These are phyloP conservation scores for Dipteronia sinensis DNA, from an alignment of 345 rosid species.

Conservation along the genomic window DNA sequence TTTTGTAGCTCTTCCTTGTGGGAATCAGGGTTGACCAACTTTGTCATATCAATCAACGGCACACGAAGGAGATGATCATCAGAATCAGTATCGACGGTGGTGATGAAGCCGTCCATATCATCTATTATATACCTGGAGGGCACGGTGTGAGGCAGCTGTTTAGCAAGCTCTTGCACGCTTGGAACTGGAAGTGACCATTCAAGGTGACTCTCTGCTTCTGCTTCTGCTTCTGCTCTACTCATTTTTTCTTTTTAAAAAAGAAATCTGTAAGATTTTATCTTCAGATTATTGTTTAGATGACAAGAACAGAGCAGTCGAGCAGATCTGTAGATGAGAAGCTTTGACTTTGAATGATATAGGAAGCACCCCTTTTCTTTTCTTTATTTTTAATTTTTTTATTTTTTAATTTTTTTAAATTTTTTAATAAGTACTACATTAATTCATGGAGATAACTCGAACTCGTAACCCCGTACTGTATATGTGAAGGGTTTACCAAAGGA, in stretches of 20 bases:
- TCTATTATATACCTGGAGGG: slow-evolving; percentile 32
- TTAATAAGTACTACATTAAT: too few relatives aligned
- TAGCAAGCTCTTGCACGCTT: slow-evolving; percentile 37
- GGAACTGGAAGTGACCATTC: slow-evolving; percentile 37
- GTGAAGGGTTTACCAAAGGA: too few relatives aligned
- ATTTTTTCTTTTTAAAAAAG: neutral
- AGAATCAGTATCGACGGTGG: neutral
- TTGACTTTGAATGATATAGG: too few relatives aligned
- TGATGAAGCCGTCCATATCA: slow-evolving; percentile 1
- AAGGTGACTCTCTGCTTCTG: slow-evolving; percentile 16
- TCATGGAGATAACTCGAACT: too few relatives aligned
- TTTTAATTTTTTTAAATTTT: too few relatives aligned
- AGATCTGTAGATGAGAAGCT: too few relatives aligned
- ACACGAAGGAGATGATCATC: neutral
- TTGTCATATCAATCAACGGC: slow-evolving; percentile 38
- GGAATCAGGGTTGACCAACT: slow-evolving; percentile 21
- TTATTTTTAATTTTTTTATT: too few relatives aligned
- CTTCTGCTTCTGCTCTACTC: neutral
- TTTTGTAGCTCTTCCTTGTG: slow-evolving; percentile 27
- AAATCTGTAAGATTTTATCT: neutral
- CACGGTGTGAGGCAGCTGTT: slow-evolving; percentile 16
- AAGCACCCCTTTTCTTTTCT: too few relatives aligned
- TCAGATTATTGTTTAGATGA: too few relatives aligned
- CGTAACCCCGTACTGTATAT: too few relatives aligned
- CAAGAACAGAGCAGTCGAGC: too few relatives aligned